A percentile compares a stretch with the other conserved stretches of the same genome.
phyloP scores from a whole-genome alignment of 1,284 basidiomycete species.

The Anthracocystis setariae region DNA sequence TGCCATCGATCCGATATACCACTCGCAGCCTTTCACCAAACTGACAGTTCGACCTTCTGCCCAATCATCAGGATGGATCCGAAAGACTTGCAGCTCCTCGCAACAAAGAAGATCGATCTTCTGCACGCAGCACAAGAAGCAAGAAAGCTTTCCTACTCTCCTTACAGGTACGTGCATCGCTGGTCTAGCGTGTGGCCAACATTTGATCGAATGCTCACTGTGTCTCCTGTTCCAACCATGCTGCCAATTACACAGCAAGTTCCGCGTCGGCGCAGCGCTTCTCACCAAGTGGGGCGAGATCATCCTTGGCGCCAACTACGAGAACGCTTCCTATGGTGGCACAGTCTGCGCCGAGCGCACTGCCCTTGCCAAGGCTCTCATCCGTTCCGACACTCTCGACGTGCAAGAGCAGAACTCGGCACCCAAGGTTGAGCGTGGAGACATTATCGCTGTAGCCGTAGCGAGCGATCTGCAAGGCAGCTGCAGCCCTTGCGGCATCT shows the following conservation, averaged over 20 bases:
- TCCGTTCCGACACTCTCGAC: constrained; percentile 28
- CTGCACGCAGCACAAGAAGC: constrained; percentile 57
- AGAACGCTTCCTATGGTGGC: constrained; percentile 87
- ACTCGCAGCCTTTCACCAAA: background rate
- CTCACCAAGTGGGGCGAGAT: constrained; percentile 77
- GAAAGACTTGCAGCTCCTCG: constrained; percentile 33
- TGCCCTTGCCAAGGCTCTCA: constrained; percentile 55
- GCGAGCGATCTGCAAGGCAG: constrained; percentile 52
- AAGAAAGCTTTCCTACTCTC: constrained; percentile 58
- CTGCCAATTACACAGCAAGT: constrained; percentile 73
- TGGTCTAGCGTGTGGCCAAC: background rate
- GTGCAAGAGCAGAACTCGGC: constrained; percentile 27
- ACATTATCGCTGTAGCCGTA: constrained; percentile 58
- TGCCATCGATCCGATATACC: too few species aligned
- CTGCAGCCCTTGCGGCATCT: constrained; percentile 78
- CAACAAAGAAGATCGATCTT: constrained; percentile 49
- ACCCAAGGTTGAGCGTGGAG: constrained; percentile 42
- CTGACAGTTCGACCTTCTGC: background rate
- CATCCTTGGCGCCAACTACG: constrained; percentile 84
- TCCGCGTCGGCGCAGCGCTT: constrained; percentile 86
- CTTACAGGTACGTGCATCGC: constrained; percentile 54
- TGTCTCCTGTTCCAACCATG: background rate
- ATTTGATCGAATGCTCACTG: background rate
- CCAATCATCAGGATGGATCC: constrained; percentile 27
- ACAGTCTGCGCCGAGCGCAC: constrained; percentile 65